phyloP scores from a whole-genome alignment of 495 filamentous ascomycete genomes.

The Aspergillus affinis region DNA sequence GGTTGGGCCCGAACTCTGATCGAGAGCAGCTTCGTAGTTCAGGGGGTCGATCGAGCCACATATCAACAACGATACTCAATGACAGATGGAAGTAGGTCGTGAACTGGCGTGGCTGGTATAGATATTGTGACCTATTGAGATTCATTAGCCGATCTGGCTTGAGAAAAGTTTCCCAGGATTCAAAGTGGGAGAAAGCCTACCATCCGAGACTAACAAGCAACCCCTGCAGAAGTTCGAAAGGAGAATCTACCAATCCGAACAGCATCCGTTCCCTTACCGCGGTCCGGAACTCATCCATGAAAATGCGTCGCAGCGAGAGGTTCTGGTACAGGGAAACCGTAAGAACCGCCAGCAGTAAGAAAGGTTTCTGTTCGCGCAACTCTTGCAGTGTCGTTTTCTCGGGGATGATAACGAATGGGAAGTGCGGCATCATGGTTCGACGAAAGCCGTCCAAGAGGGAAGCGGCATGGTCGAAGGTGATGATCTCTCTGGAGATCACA shows the following conservation, averaged over 20 bases:
- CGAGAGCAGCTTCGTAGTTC: conserved; percentile 9
- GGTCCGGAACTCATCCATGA: conserved; percentile 31
- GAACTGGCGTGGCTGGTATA: background rate
- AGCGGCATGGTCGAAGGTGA: conserved; percentile 22
- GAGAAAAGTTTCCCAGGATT: background rate
- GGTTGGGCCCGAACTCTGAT: background rate
- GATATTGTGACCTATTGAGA: background rate
- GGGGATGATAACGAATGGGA: conserved; percentile 36
- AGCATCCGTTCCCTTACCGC: conserved; percentile 19
- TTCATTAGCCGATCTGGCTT: background rate
- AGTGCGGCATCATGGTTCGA: conserved; percentile 22
- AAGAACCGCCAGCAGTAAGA: conserved; percentile 36
- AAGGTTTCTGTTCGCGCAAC: conserved; percentile 29
- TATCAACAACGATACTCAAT: conserved; percentile 41
- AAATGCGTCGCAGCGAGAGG: conserved; percentile 34
- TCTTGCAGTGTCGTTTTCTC: conserved; percentile 19
- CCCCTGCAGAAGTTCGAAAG: background rate
- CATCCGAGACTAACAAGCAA: background rate
- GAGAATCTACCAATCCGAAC: background rate
- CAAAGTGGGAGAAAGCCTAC: background rate
- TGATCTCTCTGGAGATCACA: conserved; percentile 21
- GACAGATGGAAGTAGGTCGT: conserved; percentile 29
- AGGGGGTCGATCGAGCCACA: conserved; percentile 37
- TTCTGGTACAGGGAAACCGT: conserved; percentile 40
- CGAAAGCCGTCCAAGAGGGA: conserved; percentile 24